phyloP scores from a whole-genome alignment of 805 yeast species.

The Nakazawaea sp. region DNA sequence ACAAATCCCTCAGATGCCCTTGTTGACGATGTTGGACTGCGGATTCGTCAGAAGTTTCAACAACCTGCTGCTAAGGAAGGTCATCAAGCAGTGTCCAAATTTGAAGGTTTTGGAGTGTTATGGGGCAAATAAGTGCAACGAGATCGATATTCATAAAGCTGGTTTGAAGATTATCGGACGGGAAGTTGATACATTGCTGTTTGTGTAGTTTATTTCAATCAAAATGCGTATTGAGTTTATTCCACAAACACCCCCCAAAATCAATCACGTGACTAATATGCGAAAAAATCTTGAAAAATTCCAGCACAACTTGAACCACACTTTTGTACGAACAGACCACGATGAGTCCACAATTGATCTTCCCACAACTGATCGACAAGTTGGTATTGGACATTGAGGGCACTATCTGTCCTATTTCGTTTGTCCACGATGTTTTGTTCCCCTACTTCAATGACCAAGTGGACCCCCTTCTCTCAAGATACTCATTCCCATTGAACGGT shows the following conservation, averaged over 20 bases:
- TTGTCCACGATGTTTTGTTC: conserved; percentile 71
- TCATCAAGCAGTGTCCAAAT: conserved; percentile 55
- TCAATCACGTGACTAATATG: too few relatives aligned
- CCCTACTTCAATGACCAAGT: conserved; percentile 62
- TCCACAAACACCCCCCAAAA: too few relatives aligned
- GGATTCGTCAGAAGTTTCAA: conserved; percentile 79
- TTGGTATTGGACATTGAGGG: conserved; percentile 78
- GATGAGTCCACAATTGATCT: conserved; percentile 1
- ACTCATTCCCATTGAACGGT: conserved; percentile 26
- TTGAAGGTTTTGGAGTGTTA: conserved; percentile 69
- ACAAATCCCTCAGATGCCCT: conserved; percentile 41
- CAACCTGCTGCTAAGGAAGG: conserved; percentile 52
- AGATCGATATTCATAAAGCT: conserved; percentile 40
- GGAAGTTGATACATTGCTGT: conserved; percentile 55
- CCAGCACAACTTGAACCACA: too few relatives aligned
- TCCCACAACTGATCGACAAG: conserved; percentile 1
- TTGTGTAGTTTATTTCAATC: too few relatives aligned
- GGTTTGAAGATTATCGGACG: conserved; percentile 67
- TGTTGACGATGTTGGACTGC: conserved; percentile 60
- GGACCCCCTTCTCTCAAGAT: conserved; percentile 30
- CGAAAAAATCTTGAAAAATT: too few relatives aligned
- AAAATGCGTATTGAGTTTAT: too few relatives aligned
- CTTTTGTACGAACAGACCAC: too few relatives aligned
- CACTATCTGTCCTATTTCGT: conserved; percentile 85
- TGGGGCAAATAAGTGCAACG: conserved; percentile 68